These are phyloP conservation scores for Pseudomicrostroma phylloplanum DNA, from an alignment of 1,284 basidiomycete species.

Conservation along the genomic window DNA sequence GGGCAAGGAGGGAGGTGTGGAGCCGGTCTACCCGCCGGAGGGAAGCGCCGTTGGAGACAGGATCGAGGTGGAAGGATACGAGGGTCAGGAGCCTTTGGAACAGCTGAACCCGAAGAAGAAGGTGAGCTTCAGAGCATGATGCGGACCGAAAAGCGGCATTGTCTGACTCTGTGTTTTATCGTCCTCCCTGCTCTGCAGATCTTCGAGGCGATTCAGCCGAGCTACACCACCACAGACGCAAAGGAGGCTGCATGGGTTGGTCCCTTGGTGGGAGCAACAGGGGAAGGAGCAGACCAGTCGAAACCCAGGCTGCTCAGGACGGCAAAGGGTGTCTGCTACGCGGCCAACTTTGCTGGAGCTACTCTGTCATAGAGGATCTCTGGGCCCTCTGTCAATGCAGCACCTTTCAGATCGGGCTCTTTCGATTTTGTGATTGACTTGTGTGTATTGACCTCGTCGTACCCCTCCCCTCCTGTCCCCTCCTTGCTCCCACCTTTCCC, in stretches of 20 bases:
- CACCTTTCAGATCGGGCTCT: too few relatives aligned
- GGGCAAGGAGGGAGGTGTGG: constrained; percentile 47
- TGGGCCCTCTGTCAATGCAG: too few relatives aligned
- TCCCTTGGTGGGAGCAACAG: constrained; percentile 8
- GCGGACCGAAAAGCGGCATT: constrained; percentile 13
- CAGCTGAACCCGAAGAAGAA: constrained; percentile 51
- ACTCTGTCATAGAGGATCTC: constrained; percentile 35
- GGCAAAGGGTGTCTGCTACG: constrained; percentile 32
- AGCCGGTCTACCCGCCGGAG: constrained; percentile 44
- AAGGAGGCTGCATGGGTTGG: constrained; percentile 44
- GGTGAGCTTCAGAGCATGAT: constrained; percentile 10
- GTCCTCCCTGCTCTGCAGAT: constrained; percentile 22
- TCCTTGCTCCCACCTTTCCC: too few relatives aligned
- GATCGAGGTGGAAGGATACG: constrained; percentile 47
- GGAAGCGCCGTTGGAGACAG: constrained; percentile 42
- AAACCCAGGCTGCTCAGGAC: constrained; percentile 41
- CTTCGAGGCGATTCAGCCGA: constrained; percentile 50
- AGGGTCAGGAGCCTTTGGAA: constrained; percentile 41
- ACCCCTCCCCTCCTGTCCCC: too few relatives aligned
- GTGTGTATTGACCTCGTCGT: too few relatives aligned
- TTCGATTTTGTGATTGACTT: too few relatives aligned
- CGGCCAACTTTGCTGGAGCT: constrained; percentile 39
- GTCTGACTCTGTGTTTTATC: not conserved
- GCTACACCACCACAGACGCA: constrained; percentile 38
- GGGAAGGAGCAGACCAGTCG: constrained; percentile 24